These are phyloP conservation scores for Hypoxylon perforatum DNA, from an alignment of 495 filamentous ascomycete genomes.

Conservation along the genomic window DNA sequence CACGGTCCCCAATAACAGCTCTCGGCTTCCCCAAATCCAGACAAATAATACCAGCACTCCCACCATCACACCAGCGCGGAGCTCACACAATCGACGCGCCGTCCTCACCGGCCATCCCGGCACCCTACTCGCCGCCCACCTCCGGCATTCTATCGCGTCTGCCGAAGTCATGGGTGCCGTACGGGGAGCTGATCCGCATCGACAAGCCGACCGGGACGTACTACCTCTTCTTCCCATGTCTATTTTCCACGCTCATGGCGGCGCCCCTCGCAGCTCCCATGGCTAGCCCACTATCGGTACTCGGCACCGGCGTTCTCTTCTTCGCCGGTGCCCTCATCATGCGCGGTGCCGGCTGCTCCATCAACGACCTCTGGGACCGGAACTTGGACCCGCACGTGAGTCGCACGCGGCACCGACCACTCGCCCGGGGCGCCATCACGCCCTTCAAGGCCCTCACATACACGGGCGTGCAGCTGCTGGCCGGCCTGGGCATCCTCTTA, in stretches of 20 bases:
- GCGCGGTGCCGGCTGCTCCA: conserved; percentile 97
- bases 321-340: conserved; percentile 90
- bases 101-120: conserved; percentile 22
- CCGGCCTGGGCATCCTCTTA: conserved; percentile 82
- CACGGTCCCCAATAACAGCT: conserved; percentile 14
- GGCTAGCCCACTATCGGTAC: conserved; percentile 64
- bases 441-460: conserved; percentile 81
- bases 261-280: conserved; percentile 70
- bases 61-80: conserved; percentile 17
- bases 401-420: conserved; percentile 86
- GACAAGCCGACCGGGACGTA: conserved; percentile 96
- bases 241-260: conserved; percentile 85
- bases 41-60: conserved; percentile 22
- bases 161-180: conserved; percentile 82
- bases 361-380: conserved; percentile 97
- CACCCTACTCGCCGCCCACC: conserved; percentile 72
- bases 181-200: conserved; percentile 90
- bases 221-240: conserved; percentile 94
- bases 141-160: conserved; percentile 82
- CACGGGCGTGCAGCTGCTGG: conserved; percentile 81
- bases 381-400: conserved; percentile 91
- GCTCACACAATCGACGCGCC: conserved; percentile 42
- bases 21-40: conserved; percentile 38
- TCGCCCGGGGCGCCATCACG: conserved; percentile 85
- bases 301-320: conserved; percentile 80